Percentiles rank a stretch among this genome's conserved stretches.
These are phyloP conservation scores for Lithohypha guttulata DNA, from an alignment of 2,329 filamentous ascomycete genomes.

Conservation along the genomic window DNA sequence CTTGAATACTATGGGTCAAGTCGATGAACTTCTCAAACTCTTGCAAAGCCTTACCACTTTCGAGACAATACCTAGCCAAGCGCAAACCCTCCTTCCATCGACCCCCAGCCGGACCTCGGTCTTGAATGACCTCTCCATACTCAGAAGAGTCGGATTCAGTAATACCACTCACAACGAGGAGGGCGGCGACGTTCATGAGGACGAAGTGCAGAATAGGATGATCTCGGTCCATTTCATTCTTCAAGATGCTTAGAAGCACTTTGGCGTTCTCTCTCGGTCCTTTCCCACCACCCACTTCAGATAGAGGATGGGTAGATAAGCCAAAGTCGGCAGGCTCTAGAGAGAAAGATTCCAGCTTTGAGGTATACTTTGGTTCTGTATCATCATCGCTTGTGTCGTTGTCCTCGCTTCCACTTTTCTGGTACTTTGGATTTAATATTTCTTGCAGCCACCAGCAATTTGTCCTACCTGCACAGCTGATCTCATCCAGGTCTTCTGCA, in stretches of 20 bases:
- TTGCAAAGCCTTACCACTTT: conserved; percentile 73
- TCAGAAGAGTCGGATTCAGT: conserved; percentile 75
- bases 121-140: conserved; percentile 67
- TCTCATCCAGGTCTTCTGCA: conserved; percentile 87
- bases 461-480: conserved; percentile 80
- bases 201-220: conserved; percentile 89
- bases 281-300: conserved; percentile 71
- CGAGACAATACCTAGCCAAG: conserved; percentile 75
- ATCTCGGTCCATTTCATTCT: conserved; percentile 59
- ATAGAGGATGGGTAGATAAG: conserved; percentile 60
- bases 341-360: conserved; percentile 63
- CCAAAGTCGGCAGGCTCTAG: conserved; percentile 82
- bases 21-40: conserved; percentile 78
- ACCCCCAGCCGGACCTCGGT: conserved; percentile 72
- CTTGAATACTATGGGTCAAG: conserved; percentile 49
- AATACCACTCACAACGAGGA: conserved; percentile 75
- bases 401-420: conserved; percentile 18
- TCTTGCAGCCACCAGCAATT: conserved; percentile 74
- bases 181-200: conserved; percentile 79
- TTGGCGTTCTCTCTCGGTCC: conserved; percentile 76
- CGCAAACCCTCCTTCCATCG: conserved; percentile 93
- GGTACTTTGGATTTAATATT: conserved; percentile 35
- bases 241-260: conserved; percentile 67
- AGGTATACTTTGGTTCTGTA: conserved; percentile 31
- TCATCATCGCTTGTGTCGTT: conserved; percentile 35